Evolutionary conservation across 1,284 basidiomycete genomes (phyloP), one percentile per base, ranked within the genome.

Genomic region (Tetrapyrgos nigripes): DNA sequence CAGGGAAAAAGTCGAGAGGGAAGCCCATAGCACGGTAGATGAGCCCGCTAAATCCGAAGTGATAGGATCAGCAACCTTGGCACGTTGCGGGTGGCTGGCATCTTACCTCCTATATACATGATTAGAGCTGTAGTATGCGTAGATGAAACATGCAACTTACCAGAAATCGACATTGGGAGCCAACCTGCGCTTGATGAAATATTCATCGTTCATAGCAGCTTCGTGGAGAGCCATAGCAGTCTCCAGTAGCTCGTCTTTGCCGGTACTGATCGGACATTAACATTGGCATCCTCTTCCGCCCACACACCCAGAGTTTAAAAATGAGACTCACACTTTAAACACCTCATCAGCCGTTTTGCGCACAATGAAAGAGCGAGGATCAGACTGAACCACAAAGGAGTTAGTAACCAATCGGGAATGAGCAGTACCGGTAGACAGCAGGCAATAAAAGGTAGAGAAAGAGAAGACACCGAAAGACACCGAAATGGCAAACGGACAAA

Each of bases 1-100:
- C 93, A 1, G 93, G 92, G 86, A 94, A 96, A 73, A 92, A 94
- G 75, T 95, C 93, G 64, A 91, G 81, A 2, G 93, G 93, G 81
- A 94, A 94, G 46, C 92, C 91, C 92, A 94, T 93, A 17, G 91
- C 91, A 52, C 91, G 88, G 72, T 94, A 94, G 64, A 94, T 94
- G 59, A 94, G 74, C 11, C 92, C 92, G 64, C 92, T 93, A 65
- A 45, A 56, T 46, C 50, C 31, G 62, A 50, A 33, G 50, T 33
- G 50, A 47, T 14, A 28, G 31, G 49, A 40, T 31, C 8, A 43
- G 11, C 14, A 50, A 28, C 40, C 31, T 10, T 17, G 43, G 8
- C 43, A 21, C 50, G 19, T 23, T 49, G 27, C 31, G 23, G 24
- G 37, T 21, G 27, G 35, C 40, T 73, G 71, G 76, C 72, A 74